Base-by-base conservation (phyloP, 139 green algal species). In the Asterochloris sp. region DNA sequence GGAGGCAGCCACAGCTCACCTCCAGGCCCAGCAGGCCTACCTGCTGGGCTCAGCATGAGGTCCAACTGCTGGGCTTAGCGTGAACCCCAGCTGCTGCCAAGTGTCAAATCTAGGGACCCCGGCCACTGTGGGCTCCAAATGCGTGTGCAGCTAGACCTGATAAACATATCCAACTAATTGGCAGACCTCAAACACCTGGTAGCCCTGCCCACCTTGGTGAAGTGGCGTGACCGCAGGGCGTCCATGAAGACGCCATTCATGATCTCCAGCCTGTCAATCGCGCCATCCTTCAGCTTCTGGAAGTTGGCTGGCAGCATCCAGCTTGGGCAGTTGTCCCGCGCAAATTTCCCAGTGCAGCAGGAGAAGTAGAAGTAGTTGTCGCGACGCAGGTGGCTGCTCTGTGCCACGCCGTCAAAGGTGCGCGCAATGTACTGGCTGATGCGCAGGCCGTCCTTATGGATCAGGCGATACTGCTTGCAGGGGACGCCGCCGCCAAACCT, bases 341-440 rank as follows among this genome's bases (percentile, higher is more conserved):
- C 85, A 88, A 98, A 99, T 69, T 91, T 85, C 63, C 95, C 95
- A 0, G 91, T 97, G 21, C 98, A 85, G 91, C 95, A 99, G 88
- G 95, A 96, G 93, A 95, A 97, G 92, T 99, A 99, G 82, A 99
- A 99, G 91, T 98, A 99, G 92, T 99, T 99, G 78, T 93, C 84
- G 24, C 84, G 86, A 17, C 87, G 79, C 78, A 97, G 71, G 88
- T 95, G 88, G 21, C 82, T 91, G 79, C 87, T 85, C 62, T 88
- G 82, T 23, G 93, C 93, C 24, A 92, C 87, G 23, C 93, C 95
- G 83, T 98, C 91, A 62, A 99, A 86, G 8, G 91, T 97, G 83
- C 93, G 90, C 0, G 92, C 94, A 16, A 97, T 90, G 89, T 99
- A 99, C 62, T 89, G 67, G 83, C 91, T 91, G 80, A 99, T 96